These are phyloP conservation scores for Termitomyces sp. DNA, from an alignment of 768 basidiomycete genomes.

Conservation along the genomic window DNA sequence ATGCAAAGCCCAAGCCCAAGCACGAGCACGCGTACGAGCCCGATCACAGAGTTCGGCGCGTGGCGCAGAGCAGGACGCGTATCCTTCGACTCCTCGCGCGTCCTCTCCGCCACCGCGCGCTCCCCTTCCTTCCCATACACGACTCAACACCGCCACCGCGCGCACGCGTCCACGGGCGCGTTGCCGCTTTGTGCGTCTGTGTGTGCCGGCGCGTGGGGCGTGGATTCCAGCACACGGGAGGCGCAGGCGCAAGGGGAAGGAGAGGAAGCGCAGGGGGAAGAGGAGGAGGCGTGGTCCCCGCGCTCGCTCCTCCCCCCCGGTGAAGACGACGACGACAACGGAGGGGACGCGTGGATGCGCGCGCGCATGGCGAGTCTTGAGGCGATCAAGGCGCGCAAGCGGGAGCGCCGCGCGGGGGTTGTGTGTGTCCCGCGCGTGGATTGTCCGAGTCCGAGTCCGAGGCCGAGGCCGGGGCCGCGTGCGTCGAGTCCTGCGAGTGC, in stretches of 20 bases:
- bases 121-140: no score
- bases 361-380: conserved; percentile 16
- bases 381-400: not conserved
- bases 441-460: not conserved
- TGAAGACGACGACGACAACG: conserved; percentile 7
- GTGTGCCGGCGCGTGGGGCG: no score
- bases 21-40: no score
- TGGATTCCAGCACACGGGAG: no score
- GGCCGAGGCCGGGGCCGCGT: not conserved
- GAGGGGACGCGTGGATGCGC: conserved; percentile 21
- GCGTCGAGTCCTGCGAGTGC: no score
- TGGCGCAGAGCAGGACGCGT: not conserved
- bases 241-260: no score
- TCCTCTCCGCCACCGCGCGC: no score
- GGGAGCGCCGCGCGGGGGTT: not conserved
- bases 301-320: not conserved
- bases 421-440: not conserved
- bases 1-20: not conserved
- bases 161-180: no score
- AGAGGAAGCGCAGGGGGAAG: no score
- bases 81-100: not conserved
- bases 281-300: not conserved
- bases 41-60: not conserved
- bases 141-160: no score
- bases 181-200: no score